Evolutionary conservation across 305 asterid species (phyloP), one percentile per base, ranked within the genome.

Genomic region (Fraxinus sp.): DNA sequence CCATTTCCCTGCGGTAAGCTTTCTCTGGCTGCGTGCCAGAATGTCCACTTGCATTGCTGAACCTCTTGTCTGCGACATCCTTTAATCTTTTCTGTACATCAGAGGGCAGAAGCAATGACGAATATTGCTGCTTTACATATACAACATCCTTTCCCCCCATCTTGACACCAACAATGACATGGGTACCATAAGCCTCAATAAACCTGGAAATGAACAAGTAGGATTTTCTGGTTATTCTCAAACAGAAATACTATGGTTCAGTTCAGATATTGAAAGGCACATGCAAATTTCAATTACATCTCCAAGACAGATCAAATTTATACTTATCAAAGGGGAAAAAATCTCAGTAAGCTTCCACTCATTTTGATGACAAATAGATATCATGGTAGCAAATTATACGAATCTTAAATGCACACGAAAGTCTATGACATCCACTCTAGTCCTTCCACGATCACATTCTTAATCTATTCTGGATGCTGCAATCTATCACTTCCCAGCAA

Each of bases 101-200:
- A 80, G 80, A 81, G 8, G 93, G 80, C 87, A 92, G 93, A 79
- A 93, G 91, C 30, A 89, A 80, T 16, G 98, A 93, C 4, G 94
- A 86, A 85, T 91, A 79, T 28, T 87, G 95, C 89, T 93, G 98
- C 86, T 93, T 93, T 82, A 90, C 90, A 86, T 93, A 92, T 78
- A 91, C 89, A 82, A 93, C 90, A 33, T 93, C 98, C 87, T 89
- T 93, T 77, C 97, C 97, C 41, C 97, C 97, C 97, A 93, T 93
- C 89, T 93, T 93, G 73, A 91, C 94, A 78, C 97, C 97, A 86
- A 92, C 95, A 85, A 93, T 83, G 57, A 93, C 88, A 88, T 93
- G 98, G 70, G 98, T 93, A 39, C 98, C 98, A 71, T 86, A 93
- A 79, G 88, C 88, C 89, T 90, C 94, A 74, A 93, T 93, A 80